A percentile compares a stretch with the other conserved stretches of the same genome.
phyloP scores from a whole-genome alignment of 257 asterid genomes.

The Verbascum thapsus region DNA sequence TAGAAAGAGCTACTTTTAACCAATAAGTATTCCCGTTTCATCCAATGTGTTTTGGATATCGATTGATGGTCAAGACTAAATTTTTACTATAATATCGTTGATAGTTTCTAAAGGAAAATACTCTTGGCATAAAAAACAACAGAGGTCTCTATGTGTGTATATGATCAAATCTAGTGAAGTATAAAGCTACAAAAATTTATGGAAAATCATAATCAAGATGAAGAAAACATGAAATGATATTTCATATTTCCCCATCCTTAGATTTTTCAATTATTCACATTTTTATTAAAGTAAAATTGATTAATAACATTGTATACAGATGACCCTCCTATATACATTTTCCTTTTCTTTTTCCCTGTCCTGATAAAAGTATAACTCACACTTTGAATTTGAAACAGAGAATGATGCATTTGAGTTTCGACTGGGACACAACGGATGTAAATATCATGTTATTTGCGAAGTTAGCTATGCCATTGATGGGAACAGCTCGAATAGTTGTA shows the following conservation, averaged over 20 bases:
- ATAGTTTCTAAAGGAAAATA: not conserved
- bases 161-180: constrained; percentile 2
- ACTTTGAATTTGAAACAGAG: constrained; percentile 51
- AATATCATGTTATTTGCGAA: constrained; percentile 82
- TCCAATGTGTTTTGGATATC: not conserved
- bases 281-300: not conserved
- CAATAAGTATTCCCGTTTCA: not conserved
- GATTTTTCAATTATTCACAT: not conserved
- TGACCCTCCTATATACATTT: constrained; percentile 1
- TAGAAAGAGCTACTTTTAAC: not conserved
- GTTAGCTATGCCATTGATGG: constrained; percentile 85
- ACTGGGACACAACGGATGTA: constrained; percentile 86
- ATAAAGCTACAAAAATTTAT: not conserved
- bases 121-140: not conserved
- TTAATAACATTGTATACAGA: constrained; percentile 7
- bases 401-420: constrained; percentile 75
- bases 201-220: constrained; percentile 4
- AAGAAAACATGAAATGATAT: not conserved
- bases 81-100: not conserved
- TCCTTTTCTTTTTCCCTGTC: not conserved
- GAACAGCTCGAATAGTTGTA: constrained; percentile 89
- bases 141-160: too few relatives aligned
- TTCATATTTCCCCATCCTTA: not conserved
- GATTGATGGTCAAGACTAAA: not conserved
- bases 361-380: constrained; percentile 19